Evolutionary conservation across 2,329 filamentous ascomycete species (phyloP).

Genomic region (Claviceps arundinis): DNA sequence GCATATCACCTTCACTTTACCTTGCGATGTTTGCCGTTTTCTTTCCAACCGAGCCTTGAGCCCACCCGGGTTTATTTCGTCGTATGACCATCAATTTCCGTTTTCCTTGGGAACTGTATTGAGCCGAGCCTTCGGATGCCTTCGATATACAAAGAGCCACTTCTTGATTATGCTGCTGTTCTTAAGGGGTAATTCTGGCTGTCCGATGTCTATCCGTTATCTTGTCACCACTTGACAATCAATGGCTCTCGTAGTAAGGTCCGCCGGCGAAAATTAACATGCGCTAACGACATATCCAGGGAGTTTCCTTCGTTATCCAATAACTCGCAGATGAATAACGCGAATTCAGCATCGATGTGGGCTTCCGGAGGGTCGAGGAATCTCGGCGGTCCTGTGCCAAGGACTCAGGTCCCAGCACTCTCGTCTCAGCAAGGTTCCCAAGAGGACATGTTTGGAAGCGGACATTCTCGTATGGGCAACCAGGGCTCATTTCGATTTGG

Average conservation of each 20-base stretch:
- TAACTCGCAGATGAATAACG: conserved; percentile 39
- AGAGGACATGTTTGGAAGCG: conserved; percentile 31
- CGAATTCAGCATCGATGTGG: conserved; percentile 41
- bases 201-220: background rate
- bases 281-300: conserved; percentile 21
- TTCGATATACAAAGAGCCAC: conserved; percentile 1
- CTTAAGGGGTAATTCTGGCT: conserved; percentile 16
- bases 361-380: conserved; percentile 35
- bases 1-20: conserved; percentile 2
- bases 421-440: conserved; percentile 37
- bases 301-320: conserved; percentile 55
- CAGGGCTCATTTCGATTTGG: conserved; percentile 43
- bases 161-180: conserved; percentile 17
- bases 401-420: conserved; percentile 37
- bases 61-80: background rate
- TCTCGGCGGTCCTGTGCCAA: conserved; percentile 34
- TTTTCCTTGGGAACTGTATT: conserved; percentile 3
- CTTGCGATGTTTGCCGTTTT: background rate
- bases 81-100: background rate
- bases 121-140: conserved; percentile 7
- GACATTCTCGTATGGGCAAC: conserved; percentile 24
- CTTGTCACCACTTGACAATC: background rate
- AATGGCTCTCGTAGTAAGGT: background rate
- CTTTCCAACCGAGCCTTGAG: background rate
- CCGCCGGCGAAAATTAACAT: background rate